Base-by-base conservation (phyloP, 345 rosid genomes). In the Erucastrum elatum region DNA sequence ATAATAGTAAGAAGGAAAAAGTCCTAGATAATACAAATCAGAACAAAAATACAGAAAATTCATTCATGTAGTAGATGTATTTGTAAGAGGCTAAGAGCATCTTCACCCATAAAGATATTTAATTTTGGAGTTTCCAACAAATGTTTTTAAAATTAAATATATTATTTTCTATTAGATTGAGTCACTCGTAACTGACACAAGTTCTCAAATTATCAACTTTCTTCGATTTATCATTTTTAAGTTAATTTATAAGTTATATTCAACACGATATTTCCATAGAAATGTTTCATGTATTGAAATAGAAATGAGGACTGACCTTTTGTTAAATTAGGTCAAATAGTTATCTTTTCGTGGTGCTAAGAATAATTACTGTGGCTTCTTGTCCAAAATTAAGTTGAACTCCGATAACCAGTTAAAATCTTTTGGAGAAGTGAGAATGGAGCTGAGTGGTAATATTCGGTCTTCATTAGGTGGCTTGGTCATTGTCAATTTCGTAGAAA, bases 391-490 rank as follows among this genome's bases (percentile, higher is more conserved):
- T 30, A 44, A 66, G 68, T 31, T 66, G 62, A 41, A 9, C 53
- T 46, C 49, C 6, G 68, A 41, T 39, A 76, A 63, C 46, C n/a
- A 46, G 39, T 44, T 51, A 34, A 72, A 58, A 61, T n/a, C 29
- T 21, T 75, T 64, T 64, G n/a, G 71, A 66, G 49, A 75, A 75
- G 83, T 75, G 83, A 75, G 83, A 80, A 80, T 70, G 61, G 80
- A 75, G 62, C 75, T 64, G 17, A 69, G 46, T 27, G 53, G 55
- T 64, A 75, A 65, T 69, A 80, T 80, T 70, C 83, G 79, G 82
- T 74, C 78, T 74, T 64, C 11, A 55, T 74, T 74, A 74, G 75
- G 75, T 80, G 75, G 78, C 66, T 74, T 6, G 56, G 60, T 30
- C 78, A 35, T 74, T 51, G 71, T 80, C 75, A 74, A 53, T 35